Base-by-base conservation (phyloP, 192 early-diverging fungal species). In the Spinellus fusiger region DNA sequence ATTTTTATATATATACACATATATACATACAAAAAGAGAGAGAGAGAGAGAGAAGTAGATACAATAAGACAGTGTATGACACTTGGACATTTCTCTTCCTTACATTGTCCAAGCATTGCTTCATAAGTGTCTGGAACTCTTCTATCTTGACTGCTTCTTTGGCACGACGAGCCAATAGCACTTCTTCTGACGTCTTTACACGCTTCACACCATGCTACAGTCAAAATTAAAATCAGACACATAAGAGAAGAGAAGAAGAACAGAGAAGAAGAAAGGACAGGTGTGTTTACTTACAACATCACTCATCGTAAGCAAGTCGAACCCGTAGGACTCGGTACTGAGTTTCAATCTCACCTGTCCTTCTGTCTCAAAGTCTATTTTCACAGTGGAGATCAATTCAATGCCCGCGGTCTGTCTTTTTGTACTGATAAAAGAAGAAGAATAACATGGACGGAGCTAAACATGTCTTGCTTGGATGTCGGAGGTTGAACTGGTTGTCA, bases 111-210 rank as follows among this genome's bases (percentile, higher is more conserved):
- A 55, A 55, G 35, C 69, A 75, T 52, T 59, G 23, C 6, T 12
- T 23, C 3, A 78, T 73, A 9, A 75, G 59, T 37, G 58, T 53
- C 29, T 56, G 71, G 35, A 75, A 78, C 52, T 78, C 73, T 47
- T 63, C 59, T 38, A 78, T 78, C 50, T 78, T 78, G 2, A 31
- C 52, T 4, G 69, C 76, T 40, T 77, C 76, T 20, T 61, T 64
- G 56, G 61, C 69, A 40, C 61, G 63, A n/a, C 73, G 59, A 16
- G 65, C 64, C 13, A 64, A 54, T 26, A 69, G 50, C 12, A 66
- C 8, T 32, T 77, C 76, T 10, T 71, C 69, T 10, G 49, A 59
- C 7, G 68, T 68, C 29, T 71, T 74, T 26, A 62, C 73, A 49
- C 70, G 65, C 31, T 63, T 71, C 25, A 61, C 40, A 22, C 73